A percentile compares a stretch with the other conserved stretches of the same genome.
Evolutionary conservation across 345 rosid genomes (phyloP).

Genomic region (Capsella bursapastoris): DNA sequence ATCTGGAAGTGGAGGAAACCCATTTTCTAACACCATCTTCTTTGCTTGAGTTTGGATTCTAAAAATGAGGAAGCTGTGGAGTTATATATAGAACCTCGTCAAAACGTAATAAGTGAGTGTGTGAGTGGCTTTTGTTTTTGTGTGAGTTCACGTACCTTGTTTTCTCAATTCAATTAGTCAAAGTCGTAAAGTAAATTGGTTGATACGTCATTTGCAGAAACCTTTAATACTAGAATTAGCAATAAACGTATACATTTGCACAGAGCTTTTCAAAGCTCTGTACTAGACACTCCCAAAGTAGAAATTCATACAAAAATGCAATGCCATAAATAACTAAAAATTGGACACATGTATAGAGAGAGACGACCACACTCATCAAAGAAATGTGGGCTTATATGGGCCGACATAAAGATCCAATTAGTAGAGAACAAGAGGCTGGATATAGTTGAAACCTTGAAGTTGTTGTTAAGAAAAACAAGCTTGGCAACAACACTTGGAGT

Average conservation of each 20-base stretch:
- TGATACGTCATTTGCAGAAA: neutral
- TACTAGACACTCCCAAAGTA: neutral
- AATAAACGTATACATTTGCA: neutral
- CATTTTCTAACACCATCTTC: conserved; percentile 11
- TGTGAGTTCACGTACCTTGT: too few relatives aligned
- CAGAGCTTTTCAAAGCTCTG: neutral
- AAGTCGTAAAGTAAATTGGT: neutral
- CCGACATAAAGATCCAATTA: neutral
- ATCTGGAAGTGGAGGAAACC: conserved; percentile 32
- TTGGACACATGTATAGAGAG: too few relatives aligned
- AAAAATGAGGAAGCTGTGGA: neutral
- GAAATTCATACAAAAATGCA: neutral
- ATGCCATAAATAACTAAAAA: too few relatives aligned
- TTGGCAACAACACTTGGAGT: too few relatives aligned
- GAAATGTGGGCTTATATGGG: neutral
- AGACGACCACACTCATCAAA: too few relatives aligned
- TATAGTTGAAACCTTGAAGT: too few relatives aligned
- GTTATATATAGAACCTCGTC: neutral
- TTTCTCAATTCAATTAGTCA: neutral
- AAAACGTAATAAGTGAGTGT: neutral
- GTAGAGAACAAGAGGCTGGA: too few relatives aligned
- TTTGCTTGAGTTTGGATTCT: neutral
- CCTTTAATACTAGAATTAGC: too few relatives aligned
- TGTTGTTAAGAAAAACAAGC: too few relatives aligned
- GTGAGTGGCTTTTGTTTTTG: neutral